Percentiles rank a stretch among this genome's conserved stretches.
These are phyloP conservation scores for Hypoxylon perforatum DNA, from an alignment of 495 filamentous ascomycete species.

Conservation along the genomic window DNA sequence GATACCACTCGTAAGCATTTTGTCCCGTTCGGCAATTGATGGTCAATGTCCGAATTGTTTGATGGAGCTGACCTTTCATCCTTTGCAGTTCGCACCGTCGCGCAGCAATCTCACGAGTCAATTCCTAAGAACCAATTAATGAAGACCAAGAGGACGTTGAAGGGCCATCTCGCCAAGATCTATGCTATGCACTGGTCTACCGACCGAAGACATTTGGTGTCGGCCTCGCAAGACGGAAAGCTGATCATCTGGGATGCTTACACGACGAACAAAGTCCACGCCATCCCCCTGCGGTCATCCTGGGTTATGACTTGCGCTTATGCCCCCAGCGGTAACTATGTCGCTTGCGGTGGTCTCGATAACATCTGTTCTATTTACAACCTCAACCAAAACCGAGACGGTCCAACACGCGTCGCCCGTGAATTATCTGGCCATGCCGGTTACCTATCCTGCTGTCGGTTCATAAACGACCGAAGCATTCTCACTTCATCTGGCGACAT, in stretches of 20 bases:
- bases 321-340: slow-evolving; percentile 96
- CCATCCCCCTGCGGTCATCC: slow-evolving; percentile 96
- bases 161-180: slow-evolving; percentile 98
- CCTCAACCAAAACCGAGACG: slow-evolving; percentile 90
- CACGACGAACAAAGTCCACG: slow-evolving; percentile 99
- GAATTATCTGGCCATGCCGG: slow-evolving; percentile 97
- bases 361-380: slow-evolving; percentile 99
- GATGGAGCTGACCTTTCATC: slow-evolving; percentile 17
- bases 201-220: slow-evolving; percentile 96
- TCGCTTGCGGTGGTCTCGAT: slow-evolving; percentile 97
- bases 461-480: slow-evolving; percentile 98
- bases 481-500: slow-evolving; percentile 98
- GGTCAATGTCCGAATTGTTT: slow-evolving; percentile 22
- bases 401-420: slow-evolving; percentile 93
- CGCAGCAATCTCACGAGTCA: slow-evolving; percentile 85
- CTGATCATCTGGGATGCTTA: slow-evolving; percentile 99
- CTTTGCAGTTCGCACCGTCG: slow-evolving; percentile 85
- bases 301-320: slow-evolving; percentile 99
- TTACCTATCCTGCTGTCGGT: slow-evolving; percentile 97
- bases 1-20: slow-evolving; percentile 89
- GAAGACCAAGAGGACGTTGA: slow-evolving; percentile 94
- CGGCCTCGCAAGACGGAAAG: slow-evolving; percentile 98
- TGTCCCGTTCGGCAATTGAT: slow-evolving; percentile 19
- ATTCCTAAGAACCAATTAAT: slow-evolving; percentile 90
- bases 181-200: slow-evolving; percentile 99